Evolutionary conservation across 441 rosid genomes (phyloP).

Genomic region (Arabidopsis hybrid): DNA sequence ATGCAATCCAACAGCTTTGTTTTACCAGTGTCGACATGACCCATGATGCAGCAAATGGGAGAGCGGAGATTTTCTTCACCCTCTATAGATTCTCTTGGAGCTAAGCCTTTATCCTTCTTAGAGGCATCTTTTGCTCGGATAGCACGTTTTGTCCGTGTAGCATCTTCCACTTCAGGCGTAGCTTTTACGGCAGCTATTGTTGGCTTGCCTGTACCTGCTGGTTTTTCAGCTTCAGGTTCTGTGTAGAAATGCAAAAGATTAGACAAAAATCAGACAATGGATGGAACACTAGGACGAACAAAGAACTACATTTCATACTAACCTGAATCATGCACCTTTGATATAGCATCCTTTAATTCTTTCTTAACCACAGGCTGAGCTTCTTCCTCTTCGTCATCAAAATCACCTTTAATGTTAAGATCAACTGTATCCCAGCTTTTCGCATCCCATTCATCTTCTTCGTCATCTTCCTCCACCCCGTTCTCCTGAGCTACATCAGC

Average conservation of each 20-base stretch:
- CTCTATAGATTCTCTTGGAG: constrained; percentile 50
- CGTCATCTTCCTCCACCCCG: constrained; percentile 75
- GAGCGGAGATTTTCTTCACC: constrained; percentile 80
- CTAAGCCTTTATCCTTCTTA: constrained; percentile 49
- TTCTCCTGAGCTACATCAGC: constrained; percentile 59
- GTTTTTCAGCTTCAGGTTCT: constrained; percentile 49
- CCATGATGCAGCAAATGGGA: constrained; percentile 98
- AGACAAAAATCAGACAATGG: constrained; percentile 2
- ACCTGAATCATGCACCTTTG: constrained; percentile 58
- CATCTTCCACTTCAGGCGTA: constrained; percentile 51
- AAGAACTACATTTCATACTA: constrained; percentile 29
- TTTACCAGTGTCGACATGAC: constrained; percentile 98
- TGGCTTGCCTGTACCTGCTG: constrained; percentile 37
- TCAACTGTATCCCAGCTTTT: constrained; percentile 96
- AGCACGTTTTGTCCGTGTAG: constrained; percentile 42
- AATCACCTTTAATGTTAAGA: constrained; percentile 78
- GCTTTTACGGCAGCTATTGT: constrained; percentile 33
- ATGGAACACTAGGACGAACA: constrained; percentile 18
- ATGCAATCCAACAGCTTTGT: constrained; percentile 96
- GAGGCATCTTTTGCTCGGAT: constrained; percentile 47
- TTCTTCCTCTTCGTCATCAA: constrained; percentile 85
- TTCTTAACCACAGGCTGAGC: constrained; percentile 60
- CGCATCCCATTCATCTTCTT: constrained; percentile 95
- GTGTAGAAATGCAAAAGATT: constrained; percentile 29
- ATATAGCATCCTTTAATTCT: constrained; percentile 51